These are phyloP conservation scores for Thermochaetoides thermophila DNA, from an alignment of 495 filamentous ascomycete species.

Conservation along the genomic window DNA sequence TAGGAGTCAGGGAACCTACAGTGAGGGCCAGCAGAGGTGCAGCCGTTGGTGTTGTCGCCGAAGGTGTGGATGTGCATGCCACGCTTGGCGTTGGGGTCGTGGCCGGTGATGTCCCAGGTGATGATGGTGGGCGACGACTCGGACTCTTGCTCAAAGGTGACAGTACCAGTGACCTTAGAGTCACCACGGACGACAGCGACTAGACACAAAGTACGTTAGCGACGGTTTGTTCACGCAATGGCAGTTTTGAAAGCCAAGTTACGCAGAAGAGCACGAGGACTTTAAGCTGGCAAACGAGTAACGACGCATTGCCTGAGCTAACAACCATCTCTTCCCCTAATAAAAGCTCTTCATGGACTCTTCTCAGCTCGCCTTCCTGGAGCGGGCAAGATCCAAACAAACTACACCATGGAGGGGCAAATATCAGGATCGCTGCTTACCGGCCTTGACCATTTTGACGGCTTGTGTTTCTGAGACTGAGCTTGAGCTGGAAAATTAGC, in stretches of 20 bases:
- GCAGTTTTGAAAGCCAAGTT: background rate
- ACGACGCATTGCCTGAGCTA: no score
- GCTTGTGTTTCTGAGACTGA: conserved; percentile 7
- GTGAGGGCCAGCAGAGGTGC: conserved; percentile 92
- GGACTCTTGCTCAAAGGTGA: conserved; percentile 83
- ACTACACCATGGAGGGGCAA: no score
- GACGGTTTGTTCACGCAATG: conserved; percentile 3
- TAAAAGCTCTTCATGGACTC: no score
- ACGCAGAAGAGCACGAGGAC: background rate
- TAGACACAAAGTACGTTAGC: conserved; percentile 26
- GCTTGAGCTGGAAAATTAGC: background rate
- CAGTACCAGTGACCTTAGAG: conserved; percentile 78
- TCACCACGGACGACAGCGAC: conserved; percentile 95
- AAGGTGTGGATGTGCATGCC: conserved; percentile 97
- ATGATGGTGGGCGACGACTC: conserved; percentile 72
- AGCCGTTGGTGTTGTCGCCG: conserved; percentile 99
- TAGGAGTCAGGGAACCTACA: conserved; percentile 50
- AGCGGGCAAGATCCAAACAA: no score
- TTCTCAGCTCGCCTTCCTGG: no score
- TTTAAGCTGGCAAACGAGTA: no score
- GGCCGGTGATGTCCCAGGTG: conserved; percentile 80
- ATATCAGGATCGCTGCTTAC: no score
- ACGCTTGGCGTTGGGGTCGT: conserved; percentile 90
- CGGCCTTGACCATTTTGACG: conserved; percentile 85
- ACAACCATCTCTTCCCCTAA: no score